Evolutionary conservation across 2,329 filamentous ascomycete genomes (phyloP), one percentile per base, ranked within the genome.

Genomic region (Xylariaceae sp.): DNA sequence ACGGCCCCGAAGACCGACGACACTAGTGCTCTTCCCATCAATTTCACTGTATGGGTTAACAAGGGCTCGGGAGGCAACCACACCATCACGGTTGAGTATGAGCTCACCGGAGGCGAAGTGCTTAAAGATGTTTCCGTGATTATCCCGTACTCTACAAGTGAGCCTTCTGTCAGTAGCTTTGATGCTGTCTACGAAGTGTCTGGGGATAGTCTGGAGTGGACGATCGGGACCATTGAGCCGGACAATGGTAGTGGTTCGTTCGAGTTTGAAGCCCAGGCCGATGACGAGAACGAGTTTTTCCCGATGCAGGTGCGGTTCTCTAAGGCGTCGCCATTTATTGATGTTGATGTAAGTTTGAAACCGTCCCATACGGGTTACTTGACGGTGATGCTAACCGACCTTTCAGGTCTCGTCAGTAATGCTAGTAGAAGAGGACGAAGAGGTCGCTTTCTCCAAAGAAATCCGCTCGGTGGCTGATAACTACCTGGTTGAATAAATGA

Each of bases 21-120:
- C 67, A 76, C 88, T 41, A 87, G 86, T 63, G 85, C 92, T 57
- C 86, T 95, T 44, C 94, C 94, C 6, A 94, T 99, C 70, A 94
- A 89, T 44, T 97, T 99, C 74, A 97, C 92, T 1, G 93, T 97
- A 44, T 99, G 94, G 94, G 90, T 96, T 61, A 97, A 96, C 76
- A 92, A 92, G 75, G 88, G 90, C 52, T 83, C 85, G 18, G 85
- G 88, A 51, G 85, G 86, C 72, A 92, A 88, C 69, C 95, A 88
- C 75, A 95, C 89, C 65, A 85, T 99, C 71, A 99, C 93, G 1
- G 85, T 97, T 39, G 94, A 97, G 75, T 99, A 97, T 73, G 94
- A 99, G 74, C 83, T 96, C 61, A 93, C 89, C 0, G 90, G 92
- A 55, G 82, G 85, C 1, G 89, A 93, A 65, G 76, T 84, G 10